These are phyloP conservation scores for Camellia oleifera DNA, from an alignment of 179 eudicot genomes.

Conservation along the genomic window DNA sequence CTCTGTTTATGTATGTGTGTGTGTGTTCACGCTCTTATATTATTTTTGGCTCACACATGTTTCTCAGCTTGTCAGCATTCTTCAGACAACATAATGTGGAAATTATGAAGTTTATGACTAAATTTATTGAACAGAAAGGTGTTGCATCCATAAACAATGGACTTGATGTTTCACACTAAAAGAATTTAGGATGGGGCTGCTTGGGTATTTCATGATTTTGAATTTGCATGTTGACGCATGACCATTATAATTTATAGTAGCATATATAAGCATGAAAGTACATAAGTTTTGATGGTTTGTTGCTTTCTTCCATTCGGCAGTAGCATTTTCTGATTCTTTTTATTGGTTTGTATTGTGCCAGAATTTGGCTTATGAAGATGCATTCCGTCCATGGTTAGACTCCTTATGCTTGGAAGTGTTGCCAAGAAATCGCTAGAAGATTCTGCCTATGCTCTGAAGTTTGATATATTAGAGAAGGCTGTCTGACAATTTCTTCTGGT, in stretches of 20 bases:
- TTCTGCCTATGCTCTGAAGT: not conserved
- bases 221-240: not conserved
- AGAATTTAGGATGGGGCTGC: not conserved
- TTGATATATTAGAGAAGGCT: not conserved
- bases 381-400: constrained; percentile 35
- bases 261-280: not conserved
- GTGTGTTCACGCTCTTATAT: too few species aligned
- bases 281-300: not conserved
- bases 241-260: not conserved
- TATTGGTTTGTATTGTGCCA: constrained; percentile 4
- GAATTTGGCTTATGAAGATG: constrained; percentile 16
- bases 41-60: not conserved
- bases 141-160: not conserved
- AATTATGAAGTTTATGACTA: not conserved
- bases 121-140: not conserved
- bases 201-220: not conserved
- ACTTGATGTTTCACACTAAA: not conserved
- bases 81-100: not conserved
- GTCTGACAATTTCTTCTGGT: constrained; percentile 15
- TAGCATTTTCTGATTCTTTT: not conserved
- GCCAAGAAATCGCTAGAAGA: constrained; percentile 17
- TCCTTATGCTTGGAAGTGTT: constrained; percentile 15
- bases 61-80: not conserved
- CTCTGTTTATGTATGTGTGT: too few species aligned
- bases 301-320: not conserved